Percentiles rank a stretch among this genome's conserved stretches.
phyloP scores from a whole-genome alignment of 2,329 filamentous ascomycete genomes.

The Alternaria gansuensis region DNA sequence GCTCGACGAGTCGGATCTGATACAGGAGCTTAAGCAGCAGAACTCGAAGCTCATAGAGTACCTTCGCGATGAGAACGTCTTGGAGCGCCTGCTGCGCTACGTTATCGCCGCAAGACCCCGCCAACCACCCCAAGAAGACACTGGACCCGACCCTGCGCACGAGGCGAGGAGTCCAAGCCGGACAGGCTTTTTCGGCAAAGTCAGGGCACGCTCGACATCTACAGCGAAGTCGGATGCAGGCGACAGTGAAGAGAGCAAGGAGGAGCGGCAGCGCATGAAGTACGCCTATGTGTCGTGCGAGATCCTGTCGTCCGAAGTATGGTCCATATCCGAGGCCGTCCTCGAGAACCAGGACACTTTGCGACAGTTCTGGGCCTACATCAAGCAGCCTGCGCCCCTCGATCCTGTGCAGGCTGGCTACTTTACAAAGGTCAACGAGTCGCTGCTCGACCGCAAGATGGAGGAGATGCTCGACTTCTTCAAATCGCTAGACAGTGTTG shows the following conservation, averaged over 20 bases:
- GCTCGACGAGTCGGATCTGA: conserved; percentile 93
- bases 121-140: conserved; percentile 44
- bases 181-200: conserved; percentile 59
- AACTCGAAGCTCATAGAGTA: conserved; percentile 98
- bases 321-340: conserved; percentile 93
- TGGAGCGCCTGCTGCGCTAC: conserved; percentile 88
- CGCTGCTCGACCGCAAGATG: conserved; percentile 96
- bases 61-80: conserved; percentile 83
- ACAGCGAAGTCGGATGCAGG: conserved; percentile 54
- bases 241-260: conserved; percentile 70
- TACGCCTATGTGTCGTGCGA: conserved; percentile 95
- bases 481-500: conserved; percentile 80
- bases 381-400: conserved; percentile 82
- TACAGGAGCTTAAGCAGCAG: conserved; percentile 97
- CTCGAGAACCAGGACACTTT: conserved; percentile 83
- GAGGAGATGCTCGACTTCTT: conserved; percentile 95
- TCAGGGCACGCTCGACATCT: conserved; percentile 56
- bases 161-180: conserved; percentile 45
- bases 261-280: conserved; percentile 89
- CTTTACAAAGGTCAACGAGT: conserved; percentile 98
- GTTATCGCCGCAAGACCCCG: conserved; percentile 79
- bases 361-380: conserved; percentile 88
- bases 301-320: conserved; percentile 92
- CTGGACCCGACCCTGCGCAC: conserved; percentile 58
- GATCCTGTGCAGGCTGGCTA: conserved; percentile 96